Base-by-base conservation (phyloP, 768 basidiomycete genomes). In the Saitozyma sp. region DNA sequence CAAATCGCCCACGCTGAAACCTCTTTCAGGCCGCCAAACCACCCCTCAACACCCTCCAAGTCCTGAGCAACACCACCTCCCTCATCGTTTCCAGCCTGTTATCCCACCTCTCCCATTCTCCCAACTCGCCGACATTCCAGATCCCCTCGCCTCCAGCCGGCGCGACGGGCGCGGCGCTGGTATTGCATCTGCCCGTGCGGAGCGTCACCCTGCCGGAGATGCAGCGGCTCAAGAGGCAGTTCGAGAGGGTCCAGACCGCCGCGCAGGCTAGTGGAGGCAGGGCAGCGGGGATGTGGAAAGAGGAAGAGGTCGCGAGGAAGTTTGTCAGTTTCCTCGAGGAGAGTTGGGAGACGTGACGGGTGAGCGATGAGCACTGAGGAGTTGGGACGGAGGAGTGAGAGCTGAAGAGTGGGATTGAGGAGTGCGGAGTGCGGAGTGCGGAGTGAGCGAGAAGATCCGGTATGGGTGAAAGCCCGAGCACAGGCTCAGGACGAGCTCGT, bases 201-300 rank as follows among this genome's bases (percentile, higher is more conserved):
- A 84, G 83, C 62, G 67, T 96, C 38, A 92, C 92, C 43, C 83
- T 97, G 7, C 87, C 90, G 0, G 92, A 95, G 80, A 82, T 96
- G 59, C 93, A 95, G 77, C 84, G 94, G 38, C 80, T 89, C 49
- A 97, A 95, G 77, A 84, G 94, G 49, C 93, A 97, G 77, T 98
- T 95, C 73, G 89, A 95, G 40, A 85, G 86, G 4, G 84, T 91
- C 41, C 92, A 97, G 77, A 91, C 89, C 76, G 92, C 91, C 69
- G 91, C 91, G 8, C 67, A 76, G 37, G 59, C 62, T 17, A 67
- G 64, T 17, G 69, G 70, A 39, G 80, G 80, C 40, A 58, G 71
- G 29, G 70, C 67, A 0, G 73, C 73, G n/a, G 68, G 72, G 19
- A 59, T 60, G 11, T 78, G 77, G 72, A 69, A 67, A 0, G 78